Evolutionary conservation across 202 grass and related monocot genomes (phyloP).

Genomic region (Schoenoplectus tabernaemontani): DNA sequence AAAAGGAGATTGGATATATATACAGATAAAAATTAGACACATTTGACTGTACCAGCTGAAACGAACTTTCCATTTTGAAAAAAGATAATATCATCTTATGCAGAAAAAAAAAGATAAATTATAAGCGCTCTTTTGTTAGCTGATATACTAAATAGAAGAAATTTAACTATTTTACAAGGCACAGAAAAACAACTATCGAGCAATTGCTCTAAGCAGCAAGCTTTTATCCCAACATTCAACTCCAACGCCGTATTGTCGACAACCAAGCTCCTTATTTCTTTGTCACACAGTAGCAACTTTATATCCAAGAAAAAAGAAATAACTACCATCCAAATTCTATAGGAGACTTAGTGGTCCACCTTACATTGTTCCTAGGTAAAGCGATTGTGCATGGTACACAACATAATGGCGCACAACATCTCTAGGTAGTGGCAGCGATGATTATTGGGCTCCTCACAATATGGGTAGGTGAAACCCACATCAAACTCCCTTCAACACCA

Average conservation of each 20-base stretch:
- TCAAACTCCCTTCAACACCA: conserved; percentile 52
- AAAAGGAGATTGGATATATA: too few relatives aligned
- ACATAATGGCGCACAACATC: neutral
- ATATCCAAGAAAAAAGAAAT: neutral
- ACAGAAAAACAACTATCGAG: neutral
- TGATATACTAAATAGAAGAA: neutral
- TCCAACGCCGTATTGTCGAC: neutral
- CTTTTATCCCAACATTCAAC: neutral
- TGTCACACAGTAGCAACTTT: conserved; percentile 4
- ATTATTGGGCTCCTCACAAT: conserved; percentile 66
- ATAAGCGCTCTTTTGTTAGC: neutral
- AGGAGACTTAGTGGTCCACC: neutral
- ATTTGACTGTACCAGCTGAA: conserved; percentile 34
- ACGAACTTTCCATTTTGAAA: neutral
- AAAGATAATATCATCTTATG: neutral
- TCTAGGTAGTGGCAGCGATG: conserved; percentile 29
- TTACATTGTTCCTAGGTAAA: neutral
- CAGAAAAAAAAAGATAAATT: neutral
- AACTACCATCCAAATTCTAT: conserved; percentile 7
- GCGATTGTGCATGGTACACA: neutral
- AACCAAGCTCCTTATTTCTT: neutral
- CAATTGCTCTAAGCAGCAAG: neutral
- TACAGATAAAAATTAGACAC: too few relatives aligned
- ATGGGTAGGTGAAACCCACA: conserved; percentile 58
- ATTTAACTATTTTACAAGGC: neutral